Evolutionary conservation across 2,329 filamentous ascomycete species (phyloP).

Genomic region (Diaporthe sp.): DNA sequence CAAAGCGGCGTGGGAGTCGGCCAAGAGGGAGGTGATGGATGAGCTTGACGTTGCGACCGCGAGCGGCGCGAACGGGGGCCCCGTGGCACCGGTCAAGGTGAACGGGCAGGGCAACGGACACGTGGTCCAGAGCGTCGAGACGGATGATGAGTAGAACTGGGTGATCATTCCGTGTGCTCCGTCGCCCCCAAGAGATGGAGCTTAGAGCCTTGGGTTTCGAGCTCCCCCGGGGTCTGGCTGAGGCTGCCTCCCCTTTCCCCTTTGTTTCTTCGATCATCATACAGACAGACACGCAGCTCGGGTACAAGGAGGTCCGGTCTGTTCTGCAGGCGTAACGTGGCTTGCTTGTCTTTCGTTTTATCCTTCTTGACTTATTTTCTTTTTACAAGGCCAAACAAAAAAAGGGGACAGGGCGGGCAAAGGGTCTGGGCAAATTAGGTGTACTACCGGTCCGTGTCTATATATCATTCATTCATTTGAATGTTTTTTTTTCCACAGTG

Average conservation of each 20-base stretch:
- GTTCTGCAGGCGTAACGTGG: conserved; percentile 21
- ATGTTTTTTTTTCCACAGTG: background rate
- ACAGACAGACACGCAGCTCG: conserved; percentile 15
- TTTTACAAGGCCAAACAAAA: conserved; percentile 1
- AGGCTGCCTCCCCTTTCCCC: background rate
- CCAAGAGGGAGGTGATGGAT: conserved; percentile 39
- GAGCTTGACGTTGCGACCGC: conserved; percentile 15
- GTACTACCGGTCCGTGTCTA: conserved; percentile 23
- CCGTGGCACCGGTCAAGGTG: conserved; percentile 16
- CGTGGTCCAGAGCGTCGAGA: conserved; percentile 28
- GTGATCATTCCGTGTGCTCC: background rate
- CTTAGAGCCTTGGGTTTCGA: background rate
- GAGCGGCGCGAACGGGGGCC: conserved; percentile 27
- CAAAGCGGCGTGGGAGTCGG: conserved; percentile 50
- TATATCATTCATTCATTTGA: conserved; percentile 33
- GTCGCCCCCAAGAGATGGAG: background rate
- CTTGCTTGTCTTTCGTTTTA: background rate
- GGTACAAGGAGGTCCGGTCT: background rate
- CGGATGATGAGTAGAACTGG: conserved; percentile 26
- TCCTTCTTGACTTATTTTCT: background rate
- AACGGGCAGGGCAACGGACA: conserved; percentile 28
- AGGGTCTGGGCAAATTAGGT: conserved; percentile 10
- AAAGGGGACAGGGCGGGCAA: conserved; percentile 5
- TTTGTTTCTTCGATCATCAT: conserved; percentile 4
- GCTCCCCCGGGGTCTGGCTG: background rate